Percentiles rank a stretch among this genome's conserved stretches.
Conservation (phyloP, 352 stramenopile genomes). For the Pythium rhizo-oryzae region DNA sequence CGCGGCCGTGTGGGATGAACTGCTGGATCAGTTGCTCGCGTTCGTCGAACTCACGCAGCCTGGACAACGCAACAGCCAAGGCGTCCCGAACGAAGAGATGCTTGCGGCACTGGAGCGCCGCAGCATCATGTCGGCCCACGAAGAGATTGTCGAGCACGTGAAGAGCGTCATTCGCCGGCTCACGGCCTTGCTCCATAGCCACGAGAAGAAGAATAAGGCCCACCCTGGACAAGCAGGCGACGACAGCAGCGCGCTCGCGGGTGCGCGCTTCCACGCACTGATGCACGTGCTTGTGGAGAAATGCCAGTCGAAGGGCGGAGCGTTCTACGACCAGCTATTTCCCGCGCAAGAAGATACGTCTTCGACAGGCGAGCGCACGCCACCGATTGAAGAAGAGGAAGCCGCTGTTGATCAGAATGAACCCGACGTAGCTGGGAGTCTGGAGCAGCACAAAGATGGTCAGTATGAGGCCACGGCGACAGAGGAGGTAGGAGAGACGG, state of each 20-base stretch:
- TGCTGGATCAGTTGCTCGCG: slow-evolving; percentile 56
- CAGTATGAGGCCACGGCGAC: background rate
- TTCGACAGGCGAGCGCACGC: slow-evolving; percentile 21
- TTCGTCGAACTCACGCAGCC: slow-evolving; percentile 56
- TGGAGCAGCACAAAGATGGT: too few relatives aligned
- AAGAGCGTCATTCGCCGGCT: slow-evolving; percentile 64
- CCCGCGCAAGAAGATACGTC: slow-evolving; percentile 49
- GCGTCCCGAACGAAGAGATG: slow-evolving; percentile 29
- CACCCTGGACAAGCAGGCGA: background rate
- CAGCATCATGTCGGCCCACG: slow-evolving; percentile 61
- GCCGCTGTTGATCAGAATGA: background rate
- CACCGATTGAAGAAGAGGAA: slow-evolving; percentile 21
- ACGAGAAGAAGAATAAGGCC: slow-evolving; percentile 25
- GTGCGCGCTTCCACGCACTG: slow-evolving; percentile 34
- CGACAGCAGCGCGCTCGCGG: slow-evolving; percentile 5
- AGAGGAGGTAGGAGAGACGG: background rate
- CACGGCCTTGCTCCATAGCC: slow-evolving; percentile 36
- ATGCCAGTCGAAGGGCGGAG: slow-evolving; percentile 41
- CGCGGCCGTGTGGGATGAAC: slow-evolving; percentile 50
- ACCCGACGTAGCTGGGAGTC: too few relatives aligned
- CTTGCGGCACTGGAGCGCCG: slow-evolving; percentile 66
- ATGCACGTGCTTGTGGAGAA: slow-evolving; percentile 66
- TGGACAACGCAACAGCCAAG: slow-evolving; percentile 25
- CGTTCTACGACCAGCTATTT: slow-evolving; percentile 60
- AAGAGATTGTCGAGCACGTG: slow-evolving; percentile 76